A percentile compares a stretch with the other conserved stretches of the same genome.
Evolutionary conservation across 768 basidiomycete species (phyloP).

Genomic region (Amanita molliuscula): DNA sequence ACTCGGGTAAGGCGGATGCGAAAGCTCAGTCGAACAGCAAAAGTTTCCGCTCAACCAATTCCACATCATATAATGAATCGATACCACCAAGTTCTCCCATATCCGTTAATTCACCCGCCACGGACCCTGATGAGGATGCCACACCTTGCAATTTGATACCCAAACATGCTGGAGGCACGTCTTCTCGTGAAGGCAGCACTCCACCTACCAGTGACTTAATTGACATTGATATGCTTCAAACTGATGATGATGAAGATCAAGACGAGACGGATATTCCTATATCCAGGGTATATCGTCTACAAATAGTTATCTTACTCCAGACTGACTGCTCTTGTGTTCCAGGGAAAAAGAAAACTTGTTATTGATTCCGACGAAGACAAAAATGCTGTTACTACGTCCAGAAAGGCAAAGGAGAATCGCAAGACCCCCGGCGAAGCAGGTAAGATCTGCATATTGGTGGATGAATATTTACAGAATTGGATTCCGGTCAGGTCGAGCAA

Average conservation of each 20-base stretch:
- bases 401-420: not conserved
- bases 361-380: slow-evolving; percentile 58
- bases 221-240: slow-evolving; percentile 64
- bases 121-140: slow-evolving; percentile 1
- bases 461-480: not conserved
- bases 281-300: not conserved
- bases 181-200: slow-evolving; percentile 42
- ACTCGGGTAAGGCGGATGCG: not conserved
- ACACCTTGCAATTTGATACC: slow-evolving; percentile 2
- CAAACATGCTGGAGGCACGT: slow-evolving; percentile 21
- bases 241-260: slow-evolving; percentile 32
- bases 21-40: not conserved
- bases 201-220: slow-evolving; percentile 74
- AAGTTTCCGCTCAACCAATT: not conserved
- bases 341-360: slow-evolving; percentile 46
- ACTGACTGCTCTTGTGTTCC: not conserved
- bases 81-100: slow-evolving; percentile 2
- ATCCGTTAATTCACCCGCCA: slow-evolving; percentile 4
- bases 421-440: not conserved
- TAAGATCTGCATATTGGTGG: not conserved
- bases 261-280: slow-evolving; percentile 12
- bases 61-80: not conserved
- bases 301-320: not conserved
- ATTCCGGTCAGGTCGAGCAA: slow-evolving; percentile 29
- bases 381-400: slow-evolving; percentile 15